A percentile compares a stretch with the other conserved stretches of the same genome.
Evolutionary conservation across 164 flowering plant genomes (phyloP).

Genomic region (Stephania yunnanensis): DNA sequence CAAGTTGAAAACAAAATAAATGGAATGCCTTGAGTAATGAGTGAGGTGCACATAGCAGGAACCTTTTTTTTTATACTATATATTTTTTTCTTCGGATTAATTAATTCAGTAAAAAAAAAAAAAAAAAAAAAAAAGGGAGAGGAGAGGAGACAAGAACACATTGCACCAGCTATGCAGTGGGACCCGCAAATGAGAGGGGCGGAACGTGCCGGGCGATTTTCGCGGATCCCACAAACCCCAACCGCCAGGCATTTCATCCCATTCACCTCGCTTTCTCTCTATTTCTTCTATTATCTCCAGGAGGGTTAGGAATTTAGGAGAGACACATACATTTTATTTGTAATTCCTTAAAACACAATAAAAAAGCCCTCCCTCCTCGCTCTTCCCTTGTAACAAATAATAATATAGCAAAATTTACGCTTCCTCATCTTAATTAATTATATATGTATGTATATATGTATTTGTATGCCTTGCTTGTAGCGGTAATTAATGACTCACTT

Average conservation of each 20-base stretch:
- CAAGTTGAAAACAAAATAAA: too few species aligned
- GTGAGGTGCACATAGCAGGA: too few species aligned
- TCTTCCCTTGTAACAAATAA: too few species aligned
- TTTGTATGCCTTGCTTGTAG: neutral
- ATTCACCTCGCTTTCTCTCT: neutral
- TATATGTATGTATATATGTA: too few species aligned
- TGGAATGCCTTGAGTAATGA: too few species aligned
- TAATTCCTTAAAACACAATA: too few species aligned
- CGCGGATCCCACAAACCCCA: conserved; percentile 45
- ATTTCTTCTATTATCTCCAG: neutral
- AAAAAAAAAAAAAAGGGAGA: neutral
- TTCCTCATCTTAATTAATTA: neutral
- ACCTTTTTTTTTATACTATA: too few species aligned
- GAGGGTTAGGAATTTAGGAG: too few species aligned
- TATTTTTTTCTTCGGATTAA: too few species aligned
- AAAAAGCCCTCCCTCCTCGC: too few species aligned
- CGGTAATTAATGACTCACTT: too few species aligned
- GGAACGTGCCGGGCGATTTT: conserved; percentile 62
- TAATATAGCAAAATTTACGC: neutral
- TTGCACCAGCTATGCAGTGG: conserved; percentile 44
- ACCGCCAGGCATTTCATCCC: conserved; percentile 28
- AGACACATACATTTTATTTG: too few species aligned
- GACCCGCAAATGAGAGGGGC: conserved; percentile 30
- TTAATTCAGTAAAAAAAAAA: neutral
- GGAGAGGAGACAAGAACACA: conserved; percentile 39